phyloP scores from a whole-genome alignment of 1,139 yeast species.

The Pichia sp. region DNA sequence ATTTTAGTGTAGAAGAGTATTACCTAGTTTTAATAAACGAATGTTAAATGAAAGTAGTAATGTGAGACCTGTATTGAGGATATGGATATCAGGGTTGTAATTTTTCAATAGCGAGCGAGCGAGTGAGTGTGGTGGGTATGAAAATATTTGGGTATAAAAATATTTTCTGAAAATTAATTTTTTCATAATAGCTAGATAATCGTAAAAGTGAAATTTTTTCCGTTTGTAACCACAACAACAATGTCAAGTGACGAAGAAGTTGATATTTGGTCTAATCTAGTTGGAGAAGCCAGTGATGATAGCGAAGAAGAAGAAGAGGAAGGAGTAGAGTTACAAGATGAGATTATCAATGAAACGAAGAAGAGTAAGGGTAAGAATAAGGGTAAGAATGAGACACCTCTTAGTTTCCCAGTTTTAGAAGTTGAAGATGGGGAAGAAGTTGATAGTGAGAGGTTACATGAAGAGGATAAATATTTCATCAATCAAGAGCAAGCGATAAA shows the following conservation, averaged over 20 bases:
- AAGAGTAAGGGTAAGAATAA: constrained; percentile 21
- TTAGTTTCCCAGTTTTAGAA: constrained; percentile 58
- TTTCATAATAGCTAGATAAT: no score
- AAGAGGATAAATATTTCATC: constrained; percentile 37
- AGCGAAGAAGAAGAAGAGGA: constrained; percentile 29
- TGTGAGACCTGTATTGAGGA: no score
- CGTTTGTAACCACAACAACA: constrained; percentile 33
- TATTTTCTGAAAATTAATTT: no score
- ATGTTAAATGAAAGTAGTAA: no score
- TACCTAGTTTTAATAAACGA: no score
- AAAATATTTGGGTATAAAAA: no score
- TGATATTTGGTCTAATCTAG: constrained; percentile 22
- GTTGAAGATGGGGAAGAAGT: constrained; percentile 53
- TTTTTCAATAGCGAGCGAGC: no score
- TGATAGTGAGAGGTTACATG: constrained; percentile 7
- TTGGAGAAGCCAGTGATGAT: constrained; percentile 25
- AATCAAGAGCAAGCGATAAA: constrained; percentile 38
- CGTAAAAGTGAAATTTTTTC: not conserved
- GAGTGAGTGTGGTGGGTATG: no score
- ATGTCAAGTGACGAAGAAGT: constrained; percentile 25
- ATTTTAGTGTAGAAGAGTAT: no score
- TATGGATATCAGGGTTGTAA: no score
- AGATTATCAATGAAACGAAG: constrained; percentile 42
- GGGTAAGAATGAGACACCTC: constrained; percentile 13
- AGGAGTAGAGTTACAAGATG: constrained; percentile 46